phyloP scores from a whole-genome alignment of 257 asterid genomes.

The Verbena officinalis region DNA sequence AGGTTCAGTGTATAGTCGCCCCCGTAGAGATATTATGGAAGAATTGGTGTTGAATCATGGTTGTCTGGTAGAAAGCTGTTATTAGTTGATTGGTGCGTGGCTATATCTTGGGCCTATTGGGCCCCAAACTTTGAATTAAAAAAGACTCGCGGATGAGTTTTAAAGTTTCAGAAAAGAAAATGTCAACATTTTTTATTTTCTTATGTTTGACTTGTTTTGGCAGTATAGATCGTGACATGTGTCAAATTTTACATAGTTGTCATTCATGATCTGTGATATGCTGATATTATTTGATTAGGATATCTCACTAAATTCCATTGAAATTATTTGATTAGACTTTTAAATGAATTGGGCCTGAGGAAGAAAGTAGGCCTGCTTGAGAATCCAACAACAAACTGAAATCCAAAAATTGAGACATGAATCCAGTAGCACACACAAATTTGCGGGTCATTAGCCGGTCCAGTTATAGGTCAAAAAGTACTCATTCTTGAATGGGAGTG shows the following conservation, averaged over 20 bases:
- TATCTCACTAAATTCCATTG: not conserved
- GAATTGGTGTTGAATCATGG: conserved; percentile 20
- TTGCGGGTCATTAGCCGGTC: not conserved
- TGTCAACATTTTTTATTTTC: conserved; percentile 28
- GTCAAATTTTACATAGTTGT: not conserved
- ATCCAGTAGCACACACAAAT: too few species aligned
- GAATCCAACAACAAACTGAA: too few species aligned
- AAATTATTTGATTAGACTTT: not conserved
- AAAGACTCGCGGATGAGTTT: conserved; percentile 26
- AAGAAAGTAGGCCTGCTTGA: too few species aligned
- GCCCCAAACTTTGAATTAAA: conserved; percentile 28
- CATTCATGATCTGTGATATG: too few species aligned
- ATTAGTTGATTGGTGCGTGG: conserved; percentile 22
- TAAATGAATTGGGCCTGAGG: too few species aligned
- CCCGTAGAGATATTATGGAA: conserved; percentile 14
- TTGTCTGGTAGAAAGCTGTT: conserved; percentile 20
- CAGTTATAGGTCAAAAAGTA: conserved; percentile 7
- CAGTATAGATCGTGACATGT: not conserved
- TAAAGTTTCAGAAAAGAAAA: not conserved
- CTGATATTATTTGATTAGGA: not conserved
- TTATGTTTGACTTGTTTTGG: not conserved
- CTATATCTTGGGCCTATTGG: conserved; percentile 9
- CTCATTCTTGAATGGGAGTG: not conserved
- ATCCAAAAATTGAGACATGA: too few species aligned
- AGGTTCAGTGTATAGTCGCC: not conserved